Percentiles rank a stretch among this genome's conserved stretches.
Conservation (phyloP, 208 protist species). For the Naegleria gruberi region DNA sequence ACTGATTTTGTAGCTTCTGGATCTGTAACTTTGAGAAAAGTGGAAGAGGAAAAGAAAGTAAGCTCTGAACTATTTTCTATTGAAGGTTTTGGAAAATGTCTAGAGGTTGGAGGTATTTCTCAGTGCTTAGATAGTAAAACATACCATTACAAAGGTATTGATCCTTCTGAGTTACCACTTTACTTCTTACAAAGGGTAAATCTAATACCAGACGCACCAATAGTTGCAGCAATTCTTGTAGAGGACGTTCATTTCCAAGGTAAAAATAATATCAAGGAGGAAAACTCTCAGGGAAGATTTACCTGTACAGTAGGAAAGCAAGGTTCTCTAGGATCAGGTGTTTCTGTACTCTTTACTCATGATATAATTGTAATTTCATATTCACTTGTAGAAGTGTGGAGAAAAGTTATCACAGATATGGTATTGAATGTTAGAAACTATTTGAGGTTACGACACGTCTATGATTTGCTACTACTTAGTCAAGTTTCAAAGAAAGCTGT, state of each 20-base stretch:
- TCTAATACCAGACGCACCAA: neutral
- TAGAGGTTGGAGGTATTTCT: neutral
- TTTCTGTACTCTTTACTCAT: neutral
- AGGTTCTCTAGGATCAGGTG: neutral
- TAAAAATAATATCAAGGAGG: neutral
- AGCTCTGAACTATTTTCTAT: neutral
- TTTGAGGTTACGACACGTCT: neutral
- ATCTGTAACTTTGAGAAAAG: neutral
- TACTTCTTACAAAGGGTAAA: neutral
- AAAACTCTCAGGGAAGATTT: neutral
- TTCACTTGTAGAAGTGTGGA: neutral
- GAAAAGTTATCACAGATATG: neutral
- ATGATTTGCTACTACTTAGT: neutral
- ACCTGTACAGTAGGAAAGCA: neutral
- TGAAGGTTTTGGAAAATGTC: slow-evolving; percentile 1
- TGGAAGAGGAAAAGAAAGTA: neutral
- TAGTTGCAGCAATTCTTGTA: neutral
- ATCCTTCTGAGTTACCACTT: neutral
- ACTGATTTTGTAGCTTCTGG: neutral
- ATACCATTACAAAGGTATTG: neutral
- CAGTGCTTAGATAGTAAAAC: neutral
- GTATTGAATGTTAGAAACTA: neutral
- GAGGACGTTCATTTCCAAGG: neutral
- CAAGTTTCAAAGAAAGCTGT: neutral
- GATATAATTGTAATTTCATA: neutral